Base-by-base conservation (phyloP, 2,329 filamentous ascomycete species). In the Arthrobotrys musiformis region DNA sequence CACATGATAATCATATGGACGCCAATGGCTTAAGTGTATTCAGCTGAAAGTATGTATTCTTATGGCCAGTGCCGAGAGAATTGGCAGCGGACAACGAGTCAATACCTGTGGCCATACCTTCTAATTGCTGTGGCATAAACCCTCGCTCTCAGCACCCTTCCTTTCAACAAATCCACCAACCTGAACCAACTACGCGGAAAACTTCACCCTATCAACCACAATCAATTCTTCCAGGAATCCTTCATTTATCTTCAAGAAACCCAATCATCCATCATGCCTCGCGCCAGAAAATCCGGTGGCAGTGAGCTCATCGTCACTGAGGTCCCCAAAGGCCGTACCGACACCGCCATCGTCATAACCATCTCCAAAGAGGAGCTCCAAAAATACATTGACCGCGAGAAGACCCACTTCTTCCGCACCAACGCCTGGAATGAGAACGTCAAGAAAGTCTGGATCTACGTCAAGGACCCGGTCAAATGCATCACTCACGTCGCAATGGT, bases 401-500 rank as follows among this genome's bases (percentile, higher is more conserved):
- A 73, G 24, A 64, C 13, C 0, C 17, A 13, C 22, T 28, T 73
- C 19, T 73, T 73, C 40, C 28, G 60, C 6, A 24, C 50, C 50
- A 73, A 64, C 4, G 37, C 69, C 5, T 73, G 50, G 46, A 35
- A 48, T 13, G 0, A 35, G 1, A 58, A 66, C 28, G 60, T 73
- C 26, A 11, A 7, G 1, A 37, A 62, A 2, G 40, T 66, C 24
- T 73, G 69, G 69, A 11, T 73, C 60, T 73, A 73, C 30, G 28
- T 66, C n/a, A 73, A 58, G 22, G 60, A 50, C 26, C 60, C 60
- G 0, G 30, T 73, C 24, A 73, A 73, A 30, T n/a, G 22, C 17
- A 19, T 73, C 37, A 73, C 69, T 5, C 61, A 66, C 28, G 50
- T 73, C 22, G 61, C 61, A 22, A 19, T 17, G 13, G 30, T 73